These are phyloP conservation scores for Paragyromitra xinjiangensis DNA, from an alignment of 495 filamentous ascomycete genomes.

Conservation along the genomic window DNA sequence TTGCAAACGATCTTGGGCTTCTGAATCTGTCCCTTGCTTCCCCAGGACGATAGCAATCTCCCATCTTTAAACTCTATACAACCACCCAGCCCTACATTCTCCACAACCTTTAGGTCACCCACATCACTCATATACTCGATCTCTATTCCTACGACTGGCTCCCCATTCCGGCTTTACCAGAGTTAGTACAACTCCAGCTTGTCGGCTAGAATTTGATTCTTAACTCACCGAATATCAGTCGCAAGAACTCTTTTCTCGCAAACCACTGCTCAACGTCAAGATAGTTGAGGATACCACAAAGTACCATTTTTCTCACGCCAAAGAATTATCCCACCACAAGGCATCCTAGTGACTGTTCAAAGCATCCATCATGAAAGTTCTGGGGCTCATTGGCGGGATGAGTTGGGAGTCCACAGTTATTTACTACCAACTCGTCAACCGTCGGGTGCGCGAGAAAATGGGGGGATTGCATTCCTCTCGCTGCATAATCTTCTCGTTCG, in stretches of 20 bases:
- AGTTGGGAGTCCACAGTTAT: constrained; percentile 32
- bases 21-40: neutral
- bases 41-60: neutral
- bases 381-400: constrained; percentile 1
- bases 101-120: neutral
- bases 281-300: neutral
- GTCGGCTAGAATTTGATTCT: neutral
- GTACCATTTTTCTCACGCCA: neutral
- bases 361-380: neutral
- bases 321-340: neutral
- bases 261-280: neutral
- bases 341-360: neutral
- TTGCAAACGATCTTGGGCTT: neutral
- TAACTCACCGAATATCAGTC: neutral
- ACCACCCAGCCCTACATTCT: neutral
- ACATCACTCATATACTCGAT: neutral
- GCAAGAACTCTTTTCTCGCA: neutral
- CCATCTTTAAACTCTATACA: neutral
- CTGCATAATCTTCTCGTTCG: constrained; percentile 48
- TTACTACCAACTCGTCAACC: constrained; percentile 54
- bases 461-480: constrained; percentile 46
- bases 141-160: neutral
- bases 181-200: neutral
- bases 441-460: constrained; percentile 20
- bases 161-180: neutral